These are phyloP conservation scores for Alternaria conjuncta DNA, from an alignment of 2,329 filamentous ascomycete species.

Conservation along the genomic window DNA sequence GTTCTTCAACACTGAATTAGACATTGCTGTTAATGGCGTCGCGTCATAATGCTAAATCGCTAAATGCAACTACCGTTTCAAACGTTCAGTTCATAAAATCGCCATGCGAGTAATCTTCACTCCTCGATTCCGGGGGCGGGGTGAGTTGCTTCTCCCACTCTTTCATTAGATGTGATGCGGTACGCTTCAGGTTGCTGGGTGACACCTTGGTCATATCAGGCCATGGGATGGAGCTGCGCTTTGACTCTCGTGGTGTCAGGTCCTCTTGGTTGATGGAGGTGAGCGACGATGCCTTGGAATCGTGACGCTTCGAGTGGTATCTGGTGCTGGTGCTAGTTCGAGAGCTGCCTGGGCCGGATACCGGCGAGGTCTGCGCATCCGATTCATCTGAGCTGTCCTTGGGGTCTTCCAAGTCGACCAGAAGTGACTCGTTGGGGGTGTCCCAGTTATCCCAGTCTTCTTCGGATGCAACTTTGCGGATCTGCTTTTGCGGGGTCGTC, in stretches of 20 bases:
- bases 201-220: conserved; percentile 74
- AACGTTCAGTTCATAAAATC: conserved; percentile 38
- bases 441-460: conserved; percentile 66
- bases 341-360: conserved; percentile 54
- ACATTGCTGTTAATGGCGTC: conserved; percentile 39
- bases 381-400: conserved; percentile 56
- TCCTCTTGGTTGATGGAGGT: conserved; percentile 30
- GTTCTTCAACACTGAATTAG: conserved; percentile 26
- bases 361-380: conserved; percentile 56
- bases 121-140: conserved; percentile 50
- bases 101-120: conserved; percentile 39
- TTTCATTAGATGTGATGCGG: conserved; percentile 84
- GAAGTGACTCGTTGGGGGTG: conserved; percentile 49
- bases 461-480: conserved; percentile 49
- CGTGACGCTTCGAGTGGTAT: conserved; percentile 52
- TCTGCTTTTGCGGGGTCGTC: conserved; percentile 48
- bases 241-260: conserved; percentile 31
- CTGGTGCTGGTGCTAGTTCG: conserved; percentile 62
- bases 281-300: conserved; percentile 47
- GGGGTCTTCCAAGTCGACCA: conserved; percentile 46
- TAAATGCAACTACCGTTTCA: conserved; percentile 5
- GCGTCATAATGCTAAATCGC: conserved; percentile 34
- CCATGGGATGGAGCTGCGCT: conserved; percentile 62
- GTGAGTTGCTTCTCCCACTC: conserved; percentile 87
- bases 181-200: conserved; percentile 79